phyloP scores from a whole-genome alignment of 495 filamentous ascomycete genomes.

The Talaromyces trachyspermus region DNA sequence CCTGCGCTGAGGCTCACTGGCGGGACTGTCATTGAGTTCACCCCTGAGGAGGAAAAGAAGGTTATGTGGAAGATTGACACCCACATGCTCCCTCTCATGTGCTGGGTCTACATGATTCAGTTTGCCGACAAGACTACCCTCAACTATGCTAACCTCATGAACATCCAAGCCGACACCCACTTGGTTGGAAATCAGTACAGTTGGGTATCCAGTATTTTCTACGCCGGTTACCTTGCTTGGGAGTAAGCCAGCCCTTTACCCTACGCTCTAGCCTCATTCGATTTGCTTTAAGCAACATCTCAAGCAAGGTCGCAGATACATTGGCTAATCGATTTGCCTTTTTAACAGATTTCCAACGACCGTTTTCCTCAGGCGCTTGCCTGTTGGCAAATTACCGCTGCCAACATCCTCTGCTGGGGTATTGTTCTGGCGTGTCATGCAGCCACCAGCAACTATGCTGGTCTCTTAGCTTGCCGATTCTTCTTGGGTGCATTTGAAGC shows the following conservation, averaged over 20 bases:
- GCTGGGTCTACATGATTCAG: conserved; percentile 46
- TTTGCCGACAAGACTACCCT: conserved; percentile 57
- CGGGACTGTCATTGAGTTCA: not conserved
- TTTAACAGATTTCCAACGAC: too few relatives aligned
- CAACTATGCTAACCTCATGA: conserved; percentile 54
- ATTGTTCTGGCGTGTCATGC: conserved; percentile 39
- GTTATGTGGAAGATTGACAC: conserved; percentile 38
- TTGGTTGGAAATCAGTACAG: conserved; percentile 31
- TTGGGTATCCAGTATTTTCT: conserved; percentile 38
- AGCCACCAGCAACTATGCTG: conserved; percentile 39
- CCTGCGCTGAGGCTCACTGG: not conserved
- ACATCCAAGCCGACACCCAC: conserved; percentile 39
- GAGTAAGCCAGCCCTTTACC: too few relatives aligned
- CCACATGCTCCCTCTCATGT: conserved; percentile 30
- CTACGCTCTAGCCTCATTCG: not conserved
- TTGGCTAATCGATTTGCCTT: conserved; percentile 22
- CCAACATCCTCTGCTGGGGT: conserved; percentile 50
- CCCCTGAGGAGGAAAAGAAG: not conserved
- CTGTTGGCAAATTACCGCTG: conserved; percentile 41
- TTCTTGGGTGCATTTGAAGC: conserved; percentile 56
- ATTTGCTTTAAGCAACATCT: not conserved
- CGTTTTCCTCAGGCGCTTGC: conserved; percentile 38
- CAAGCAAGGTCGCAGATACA: not conserved
- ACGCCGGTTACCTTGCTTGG: too few relatives aligned
- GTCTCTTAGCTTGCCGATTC: conserved; percentile 41